Evolutionary conservation across 768 basidiomycete genomes (phyloP).

Genomic region (Chalciporus piperatus): DNA sequence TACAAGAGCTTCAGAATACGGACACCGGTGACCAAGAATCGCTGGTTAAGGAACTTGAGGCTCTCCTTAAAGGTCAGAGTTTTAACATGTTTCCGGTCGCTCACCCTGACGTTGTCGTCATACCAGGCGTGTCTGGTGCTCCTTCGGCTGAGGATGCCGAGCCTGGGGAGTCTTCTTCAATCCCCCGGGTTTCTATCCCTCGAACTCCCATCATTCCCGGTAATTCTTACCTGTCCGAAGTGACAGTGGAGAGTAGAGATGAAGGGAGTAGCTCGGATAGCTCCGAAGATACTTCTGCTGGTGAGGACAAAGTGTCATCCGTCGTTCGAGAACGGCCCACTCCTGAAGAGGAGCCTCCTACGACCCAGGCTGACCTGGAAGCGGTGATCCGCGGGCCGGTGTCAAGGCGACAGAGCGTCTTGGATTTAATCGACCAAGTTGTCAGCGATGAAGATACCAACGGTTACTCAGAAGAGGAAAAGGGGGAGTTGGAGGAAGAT

Average conservation of each 20-base stretch:
- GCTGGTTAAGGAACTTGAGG: conserved; percentile 43
- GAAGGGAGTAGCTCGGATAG: conserved; percentile 42
- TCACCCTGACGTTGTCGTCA: conserved; percentile 9
- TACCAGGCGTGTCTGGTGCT: conserved; percentile 3
- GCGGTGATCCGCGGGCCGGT: conserved; percentile 42
- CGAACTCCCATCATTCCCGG: conserved; percentile 25
- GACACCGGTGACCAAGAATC: conserved; percentile 17
- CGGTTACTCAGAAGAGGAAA: conserved; percentile 40
- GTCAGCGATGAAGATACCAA: conserved; percentile 32
- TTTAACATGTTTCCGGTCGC: neutral
- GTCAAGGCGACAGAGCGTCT: conserved; percentile 16
- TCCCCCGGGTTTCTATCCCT: conserved; percentile 2
- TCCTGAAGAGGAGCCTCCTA: neutral
- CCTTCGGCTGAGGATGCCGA: conserved; percentile 1
- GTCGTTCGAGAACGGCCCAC: neutral
- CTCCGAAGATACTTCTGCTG: conserved; percentile 19
- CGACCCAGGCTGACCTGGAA: conserved; percentile 33
- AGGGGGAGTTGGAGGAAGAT: conserved; percentile 42
- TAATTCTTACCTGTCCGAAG: conserved; percentile 35
- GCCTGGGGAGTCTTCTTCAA: neutral
- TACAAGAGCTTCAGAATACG: conserved; percentile 40
- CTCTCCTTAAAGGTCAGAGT: conserved; percentile 26
- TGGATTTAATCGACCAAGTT: conserved; percentile 30
- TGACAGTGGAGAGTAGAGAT: conserved; percentile 34
- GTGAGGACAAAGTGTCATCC: conserved; percentile 10